phyloP scores from a whole-genome alignment of 495 filamentous ascomycete species.

The Cairneyella variabilis region DNA sequence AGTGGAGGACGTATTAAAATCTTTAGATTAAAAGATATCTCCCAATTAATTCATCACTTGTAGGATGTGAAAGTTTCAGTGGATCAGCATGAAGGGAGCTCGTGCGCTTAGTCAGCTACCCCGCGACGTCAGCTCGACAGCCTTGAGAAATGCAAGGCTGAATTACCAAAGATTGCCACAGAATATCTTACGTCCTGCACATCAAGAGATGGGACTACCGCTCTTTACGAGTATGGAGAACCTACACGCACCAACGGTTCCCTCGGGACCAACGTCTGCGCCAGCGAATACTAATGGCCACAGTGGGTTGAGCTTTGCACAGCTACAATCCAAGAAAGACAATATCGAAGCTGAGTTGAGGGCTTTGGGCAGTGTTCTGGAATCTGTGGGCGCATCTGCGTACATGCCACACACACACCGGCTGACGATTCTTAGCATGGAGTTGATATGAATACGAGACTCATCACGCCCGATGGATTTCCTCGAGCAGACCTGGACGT shows the following conservation, averaged over 20 bases:
- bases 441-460: slow-evolving; percentile 84
- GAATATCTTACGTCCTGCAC: neutral
- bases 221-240: slow-evolving; percentile 69
- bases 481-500: slow-evolving; percentile 93
- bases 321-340: slow-evolving; percentile 68
- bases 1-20: too few species aligned
- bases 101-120: too few species aligned
- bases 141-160: slow-evolving; percentile 16
- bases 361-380: slow-evolving; percentile 78
- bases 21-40: too few species aligned
- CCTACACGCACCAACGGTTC: slow-evolving; percentile 71
- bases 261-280: slow-evolving; percentile 64
- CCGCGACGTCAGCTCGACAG: too few species aligned
- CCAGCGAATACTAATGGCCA: slow-evolving; percentile 46
- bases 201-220: slow-evolving; percentile 16
- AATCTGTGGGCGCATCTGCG: slow-evolving; percentile 61
- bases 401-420: slow-evolving; percentile 14
- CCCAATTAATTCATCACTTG: too few species aligned
- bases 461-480: slow-evolving; percentile 90
- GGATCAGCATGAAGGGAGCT: too few species aligned
- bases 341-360: slow-evolving; percentile 79
- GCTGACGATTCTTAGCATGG: slow-evolving; percentile 58
- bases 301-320: slow-evolving; percentile 55
- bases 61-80: too few species aligned
- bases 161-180: neutral